Percentiles rank a stretch among this genome's conserved stretches.
Conservation (phyloP, 305 asterid species). For the Fraxinus nigra region DNA sequence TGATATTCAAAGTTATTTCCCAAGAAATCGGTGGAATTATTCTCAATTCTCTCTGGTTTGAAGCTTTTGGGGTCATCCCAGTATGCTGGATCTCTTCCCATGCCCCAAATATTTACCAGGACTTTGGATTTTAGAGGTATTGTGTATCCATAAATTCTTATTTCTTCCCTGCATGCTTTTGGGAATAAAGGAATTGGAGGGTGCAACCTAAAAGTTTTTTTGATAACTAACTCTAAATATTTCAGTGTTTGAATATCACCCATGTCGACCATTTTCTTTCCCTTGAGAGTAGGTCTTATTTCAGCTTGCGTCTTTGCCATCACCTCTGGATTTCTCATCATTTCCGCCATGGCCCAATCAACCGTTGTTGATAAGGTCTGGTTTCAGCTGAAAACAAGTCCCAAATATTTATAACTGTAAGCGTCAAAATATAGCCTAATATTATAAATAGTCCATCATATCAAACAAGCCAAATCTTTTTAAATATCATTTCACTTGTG, state of each 20-base stretch:
- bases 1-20: constrained; percentile 24
- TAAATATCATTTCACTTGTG: not conserved
- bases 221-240: constrained; percentile 11
- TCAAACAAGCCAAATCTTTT: not conserved
- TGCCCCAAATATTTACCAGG: constrained; percentile 26
- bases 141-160: constrained; percentile 15
- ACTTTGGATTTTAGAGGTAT: constrained; percentile 27
- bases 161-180: constrained; percentile 27
- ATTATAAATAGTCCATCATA: not conserved
- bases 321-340: constrained; percentile 25
- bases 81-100: constrained; percentile 26
- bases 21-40: constrained; percentile 5
- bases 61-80: not conserved
- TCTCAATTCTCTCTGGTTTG: constrained; percentile 15
- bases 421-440: not conserved
- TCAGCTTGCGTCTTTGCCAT: constrained; percentile 24
- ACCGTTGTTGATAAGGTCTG: constrained; percentile 15
- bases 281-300: constrained; percentile 6
- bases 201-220: constrained; percentile 28
- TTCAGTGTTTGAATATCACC: constrained; percentile 11
- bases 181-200: constrained; percentile 30
- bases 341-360: constrained; percentile 33
- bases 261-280: constrained; percentile 16
- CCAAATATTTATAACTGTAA: not conserved
- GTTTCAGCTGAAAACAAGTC: constrained; percentile 31